phyloP scores from a whole-genome alignment of 768 basidiomycete species.

The Termitomyces sp. region DNA sequence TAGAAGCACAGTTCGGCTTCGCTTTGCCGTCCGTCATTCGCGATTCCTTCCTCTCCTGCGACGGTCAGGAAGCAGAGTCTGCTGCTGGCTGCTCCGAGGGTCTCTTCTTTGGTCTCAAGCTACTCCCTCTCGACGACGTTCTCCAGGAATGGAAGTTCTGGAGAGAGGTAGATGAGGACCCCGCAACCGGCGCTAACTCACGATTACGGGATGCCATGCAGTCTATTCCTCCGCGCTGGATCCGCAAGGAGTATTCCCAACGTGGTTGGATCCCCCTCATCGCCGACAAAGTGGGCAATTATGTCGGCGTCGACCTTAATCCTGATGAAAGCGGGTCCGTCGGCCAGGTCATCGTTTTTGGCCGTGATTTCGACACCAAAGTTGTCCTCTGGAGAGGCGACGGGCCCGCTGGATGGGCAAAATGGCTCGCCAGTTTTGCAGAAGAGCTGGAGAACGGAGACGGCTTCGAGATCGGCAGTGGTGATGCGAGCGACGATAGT shows the following conservation, averaged over 20 bases:
- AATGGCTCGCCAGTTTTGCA: slow-evolving; percentile 86
- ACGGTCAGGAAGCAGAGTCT: slow-evolving; percentile 93
- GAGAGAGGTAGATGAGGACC: slow-evolving; percentile 90
- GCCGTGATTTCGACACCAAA: slow-evolving; percentile 98
- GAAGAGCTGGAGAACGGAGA: slow-evolving; percentile 92
- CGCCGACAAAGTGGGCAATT: slow-evolving; percentile 92
- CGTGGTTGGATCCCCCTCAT: slow-evolving; percentile 96
- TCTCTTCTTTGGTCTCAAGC: slow-evolving; percentile 91
- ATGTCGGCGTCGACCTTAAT: slow-evolving; percentile 92
- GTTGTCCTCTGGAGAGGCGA: slow-evolving; percentile 93
- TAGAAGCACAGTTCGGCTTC: slow-evolving; percentile 84
- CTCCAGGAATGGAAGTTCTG: slow-evolving; percentile 96
- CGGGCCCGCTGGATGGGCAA: slow-evolving; percentile 88
- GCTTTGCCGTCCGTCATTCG: slow-evolving; percentile 81
- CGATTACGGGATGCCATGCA: slow-evolving; percentile 73
- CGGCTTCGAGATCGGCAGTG: slow-evolving; percentile 72
- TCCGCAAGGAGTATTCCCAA: slow-evolving; percentile 85
- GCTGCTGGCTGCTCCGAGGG: slow-evolving; percentile 86
- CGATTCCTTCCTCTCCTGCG: slow-evolving; percentile 82
- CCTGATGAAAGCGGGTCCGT: slow-evolving; percentile 69
- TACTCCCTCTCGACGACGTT: slow-evolving; percentile 89
- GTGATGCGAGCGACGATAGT: slow-evolving; percentile 60
- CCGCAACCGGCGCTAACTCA: slow-evolving; percentile 75
- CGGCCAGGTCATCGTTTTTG: slow-evolving; percentile 97
- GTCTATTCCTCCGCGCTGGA: slow-evolving; percentile 86